Evolutionary conservation across 306 rosid genomes (phyloP), one percentile per base, ranked within the genome.

Genomic region (Fragaria vesca): DNA sequence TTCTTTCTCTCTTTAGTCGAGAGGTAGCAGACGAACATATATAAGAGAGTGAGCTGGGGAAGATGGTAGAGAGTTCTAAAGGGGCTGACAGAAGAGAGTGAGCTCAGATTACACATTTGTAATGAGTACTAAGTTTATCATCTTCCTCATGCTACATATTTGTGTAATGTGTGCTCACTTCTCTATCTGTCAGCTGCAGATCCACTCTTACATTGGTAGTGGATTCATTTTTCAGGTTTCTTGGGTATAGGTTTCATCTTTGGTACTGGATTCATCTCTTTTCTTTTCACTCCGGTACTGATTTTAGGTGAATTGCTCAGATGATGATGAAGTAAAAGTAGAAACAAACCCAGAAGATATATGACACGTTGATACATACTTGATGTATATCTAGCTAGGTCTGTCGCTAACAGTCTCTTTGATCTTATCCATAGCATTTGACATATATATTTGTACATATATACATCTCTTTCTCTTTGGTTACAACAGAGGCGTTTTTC

Each of bases 31-130:
- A 38, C 7, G 42, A 42, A 42, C 45, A 8, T 24, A 24, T 24
- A 24, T 6, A 42, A 42, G 45, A 42, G 45, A 42, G 10, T 42
- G 45, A 42, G 45, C 45, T 42, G 62, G 17, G 34, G 26, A 24
- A 20, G 26, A 1, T 54, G 60, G 60, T 17, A 21, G 71, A 21
- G 71, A 16, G 71, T 45, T 43, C 0, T 10, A 26, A 18, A 42
- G 11, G 21, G 58, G 78, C 79, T 93, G 98, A 93, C 98, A 93
- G 98, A 91, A 93, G 98, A 93, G 98, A 91, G 98, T 87, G 96
- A 90, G 98, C 97, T 80, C 90, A 76, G 52, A 21, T 58, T n/a
- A 58, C 65, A 38, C 85, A 76, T 86, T 86, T 81, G 93, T 91
- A 58, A 58, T 58, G 16, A 9, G 63, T 52, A 58, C 10, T 3